These are phyloP conservation scores for Euptelea pleiosperma DNA, from an alignment of 164 flowering plant species.

Conservation along the genomic window DNA sequence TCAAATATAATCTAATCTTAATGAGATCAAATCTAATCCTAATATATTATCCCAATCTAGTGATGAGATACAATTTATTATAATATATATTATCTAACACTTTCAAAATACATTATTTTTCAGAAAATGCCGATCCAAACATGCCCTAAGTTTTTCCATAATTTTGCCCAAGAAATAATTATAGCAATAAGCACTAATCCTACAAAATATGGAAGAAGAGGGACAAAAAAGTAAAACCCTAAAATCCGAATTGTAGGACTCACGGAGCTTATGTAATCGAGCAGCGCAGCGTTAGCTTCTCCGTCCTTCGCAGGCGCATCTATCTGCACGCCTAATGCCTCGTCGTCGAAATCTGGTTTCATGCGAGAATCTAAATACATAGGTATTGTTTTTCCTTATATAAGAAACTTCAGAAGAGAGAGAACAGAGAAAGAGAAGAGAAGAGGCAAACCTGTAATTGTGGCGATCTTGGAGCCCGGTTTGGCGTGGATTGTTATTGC, in stretches of 20 bases:
- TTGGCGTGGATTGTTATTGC: conserved; percentile 91
- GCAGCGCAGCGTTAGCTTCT: conserved; percentile 90
- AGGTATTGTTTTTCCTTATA: no score
- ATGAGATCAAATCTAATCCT: no score
- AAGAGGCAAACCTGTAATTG: conserved; percentile 71
- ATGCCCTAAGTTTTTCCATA: no score
- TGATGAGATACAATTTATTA: no score
- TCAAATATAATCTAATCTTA: no score
- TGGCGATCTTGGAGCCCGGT: conserved; percentile 82
- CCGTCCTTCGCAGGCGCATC: conserved; percentile 95
- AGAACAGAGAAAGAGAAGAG: neutral
- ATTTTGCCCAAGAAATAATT: no score
- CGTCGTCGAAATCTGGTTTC: conserved; percentile 65
- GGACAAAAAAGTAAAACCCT: neutral
- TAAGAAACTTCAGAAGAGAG: no score
- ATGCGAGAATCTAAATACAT: neutral
- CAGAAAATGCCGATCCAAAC: no score
- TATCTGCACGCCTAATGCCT: conserved; percentile 85
- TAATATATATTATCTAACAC: no score
- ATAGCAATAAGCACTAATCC: neutral
- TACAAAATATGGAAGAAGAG: neutral
- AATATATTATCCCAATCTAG: no score
- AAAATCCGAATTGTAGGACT: conserved; percentile 14
- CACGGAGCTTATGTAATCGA: conserved; percentile 85
- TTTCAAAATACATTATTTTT: no score